A percentile compares a stretch with the other conserved stretches of the same genome.
Evolutionary conservation across 495 filamentous ascomycete species (phyloP).

Genomic region (Hypoxylon subgilvum): DNA sequence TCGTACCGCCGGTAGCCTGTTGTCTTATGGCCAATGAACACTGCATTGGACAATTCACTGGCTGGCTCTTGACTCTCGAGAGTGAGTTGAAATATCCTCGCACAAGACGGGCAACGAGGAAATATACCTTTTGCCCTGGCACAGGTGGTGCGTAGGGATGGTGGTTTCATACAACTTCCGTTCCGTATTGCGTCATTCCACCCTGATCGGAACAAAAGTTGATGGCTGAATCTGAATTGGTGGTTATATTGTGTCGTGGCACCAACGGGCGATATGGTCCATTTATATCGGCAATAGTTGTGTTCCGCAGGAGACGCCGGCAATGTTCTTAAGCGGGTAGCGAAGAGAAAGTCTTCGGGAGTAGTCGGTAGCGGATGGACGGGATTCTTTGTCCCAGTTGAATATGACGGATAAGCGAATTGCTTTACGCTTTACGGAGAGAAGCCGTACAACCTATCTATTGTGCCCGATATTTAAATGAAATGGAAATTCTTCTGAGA

Average conservation of each 20-base stretch:
- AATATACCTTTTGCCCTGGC: not conserved
- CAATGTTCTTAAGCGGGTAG: conserved; percentile 27
- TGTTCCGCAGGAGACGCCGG: conserved; percentile 16
- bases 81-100: not conserved
- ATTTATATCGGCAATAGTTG: conserved; percentile 25
- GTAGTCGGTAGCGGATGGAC: conserved; percentile 26
- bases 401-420: conserved; percentile 3
- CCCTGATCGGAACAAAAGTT: conserved; percentile 1
- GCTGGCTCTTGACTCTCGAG: too few relatives aligned
- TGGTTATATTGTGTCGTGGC: conserved; percentile 12
- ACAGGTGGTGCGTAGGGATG: not conserved
- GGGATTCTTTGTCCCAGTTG: conserved; percentile 14
- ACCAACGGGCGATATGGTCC: conserved; percentile 6
- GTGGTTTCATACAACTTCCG: conserved; percentile 1
- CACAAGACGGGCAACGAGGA: not conserved
- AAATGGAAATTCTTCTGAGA: not conserved
- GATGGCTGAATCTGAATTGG: conserved; percentile 13
- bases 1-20: not conserved
- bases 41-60: conserved; percentile 9
- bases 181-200: not conserved
- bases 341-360: conserved; percentile 22
- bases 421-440: conserved; percentile 5
- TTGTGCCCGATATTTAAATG: conserved; percentile 21
- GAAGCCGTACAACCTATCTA: conserved; percentile 10
- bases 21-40: not conserved